Evolutionary conservation across 2,329 filamentous ascomycete species (phyloP).

Genomic region (Hypoxylon sp.): DNA sequence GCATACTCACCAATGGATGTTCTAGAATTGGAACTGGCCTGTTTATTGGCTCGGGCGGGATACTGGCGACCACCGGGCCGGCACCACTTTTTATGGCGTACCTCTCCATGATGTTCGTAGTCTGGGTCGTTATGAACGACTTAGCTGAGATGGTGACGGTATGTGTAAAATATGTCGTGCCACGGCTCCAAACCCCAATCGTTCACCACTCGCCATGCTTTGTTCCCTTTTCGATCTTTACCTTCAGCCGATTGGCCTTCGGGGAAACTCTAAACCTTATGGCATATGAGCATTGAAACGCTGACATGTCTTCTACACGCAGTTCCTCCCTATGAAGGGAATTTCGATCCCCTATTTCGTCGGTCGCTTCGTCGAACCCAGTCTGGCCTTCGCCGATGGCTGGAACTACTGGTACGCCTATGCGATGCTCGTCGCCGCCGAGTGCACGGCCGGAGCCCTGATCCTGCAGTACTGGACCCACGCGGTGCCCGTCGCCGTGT

Average conservation of each 20-base stretch:
- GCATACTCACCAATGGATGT: not conserved
- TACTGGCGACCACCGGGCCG: constrained; percentile 70
- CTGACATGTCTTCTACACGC: not conserved
- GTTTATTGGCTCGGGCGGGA: constrained; percentile 73
- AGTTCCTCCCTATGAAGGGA: constrained; percentile 68
- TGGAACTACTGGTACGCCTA: constrained; percentile 77
- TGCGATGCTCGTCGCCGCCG: constrained; percentile 70
- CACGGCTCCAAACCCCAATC: not conserved
- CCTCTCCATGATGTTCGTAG: constrained; percentile 67
- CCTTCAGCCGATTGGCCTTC: not conserved
- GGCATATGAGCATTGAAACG: not conserved
- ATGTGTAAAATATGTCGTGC: not conserved
- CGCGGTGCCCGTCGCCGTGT: constrained; percentile 67
- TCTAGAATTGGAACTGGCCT: constrained; percentile 73
- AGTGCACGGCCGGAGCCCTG: constrained; percentile 71
- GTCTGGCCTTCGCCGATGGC: constrained; percentile 69
- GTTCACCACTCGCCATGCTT: not conserved
- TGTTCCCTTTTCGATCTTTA: not conserved
- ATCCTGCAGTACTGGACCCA: constrained; percentile 73
- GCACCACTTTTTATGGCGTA: constrained; percentile 81
- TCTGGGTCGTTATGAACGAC: constrained; percentile 69
- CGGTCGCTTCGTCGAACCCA: constrained; percentile 68
- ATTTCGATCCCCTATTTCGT: constrained; percentile 72
- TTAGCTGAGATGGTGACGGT: constrained; percentile 68
- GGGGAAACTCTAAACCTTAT: not conserved